These are phyloP conservation scores for Xylaria arbuscula DNA, from an alignment of 2,329 filamentous ascomycete species.

Conservation along the genomic window DNA sequence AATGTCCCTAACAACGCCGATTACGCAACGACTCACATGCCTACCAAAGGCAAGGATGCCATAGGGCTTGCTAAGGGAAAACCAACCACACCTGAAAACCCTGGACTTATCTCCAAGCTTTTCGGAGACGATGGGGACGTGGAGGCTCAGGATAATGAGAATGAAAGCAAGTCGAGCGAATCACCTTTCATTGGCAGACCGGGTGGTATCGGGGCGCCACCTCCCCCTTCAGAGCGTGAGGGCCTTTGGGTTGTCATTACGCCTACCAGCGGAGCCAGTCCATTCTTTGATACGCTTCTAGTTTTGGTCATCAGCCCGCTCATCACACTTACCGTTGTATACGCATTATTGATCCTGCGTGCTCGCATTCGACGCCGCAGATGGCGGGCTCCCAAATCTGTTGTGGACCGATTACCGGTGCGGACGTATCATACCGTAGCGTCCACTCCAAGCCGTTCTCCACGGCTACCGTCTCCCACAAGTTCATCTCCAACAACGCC, in stretches of 20 bases:
- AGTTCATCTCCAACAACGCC: slow-evolving; percentile 81
- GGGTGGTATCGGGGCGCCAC: slow-evolving; percentile 43
- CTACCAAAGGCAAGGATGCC: slow-evolving; percentile 48
- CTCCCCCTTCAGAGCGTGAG: slow-evolving; percentile 66
- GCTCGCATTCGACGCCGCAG: slow-evolving; percentile 88
- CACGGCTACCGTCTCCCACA: slow-evolving; percentile 71
- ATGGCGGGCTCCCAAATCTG: slow-evolving; percentile 97
- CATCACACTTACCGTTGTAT: slow-evolving; percentile 91
- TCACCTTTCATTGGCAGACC: slow-evolving; percentile 42
- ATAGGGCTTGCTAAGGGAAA: slow-evolving; percentile 48
- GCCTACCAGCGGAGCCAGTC: slow-evolving; percentile 87
- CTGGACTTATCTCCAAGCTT: slow-evolving; percentile 61
- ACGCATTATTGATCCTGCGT: slow-evolving; percentile 85
- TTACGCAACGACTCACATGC: slow-evolving; percentile 62
- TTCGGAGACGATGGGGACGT: slow-evolving; percentile 59
- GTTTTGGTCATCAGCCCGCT: slow-evolving; percentile 95
- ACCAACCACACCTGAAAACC: slow-evolving; percentile 38
- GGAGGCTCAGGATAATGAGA: slow-evolving; percentile 48
- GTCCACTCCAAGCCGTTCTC: slow-evolving; percentile 66
- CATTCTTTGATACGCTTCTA: slow-evolving; percentile 96
- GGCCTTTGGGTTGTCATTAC: slow-evolving; percentile 97
- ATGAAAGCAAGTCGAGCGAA: slow-evolving; percentile 45
- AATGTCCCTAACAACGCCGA: slow-evolving; percentile 79
- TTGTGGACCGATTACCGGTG: slow-evolving; percentile 94
- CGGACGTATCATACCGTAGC: slow-evolving; percentile 92